Evolutionary conservation across 768 basidiomycete species (phyloP).

Genomic region (Filobasidium wieringae): DNA sequence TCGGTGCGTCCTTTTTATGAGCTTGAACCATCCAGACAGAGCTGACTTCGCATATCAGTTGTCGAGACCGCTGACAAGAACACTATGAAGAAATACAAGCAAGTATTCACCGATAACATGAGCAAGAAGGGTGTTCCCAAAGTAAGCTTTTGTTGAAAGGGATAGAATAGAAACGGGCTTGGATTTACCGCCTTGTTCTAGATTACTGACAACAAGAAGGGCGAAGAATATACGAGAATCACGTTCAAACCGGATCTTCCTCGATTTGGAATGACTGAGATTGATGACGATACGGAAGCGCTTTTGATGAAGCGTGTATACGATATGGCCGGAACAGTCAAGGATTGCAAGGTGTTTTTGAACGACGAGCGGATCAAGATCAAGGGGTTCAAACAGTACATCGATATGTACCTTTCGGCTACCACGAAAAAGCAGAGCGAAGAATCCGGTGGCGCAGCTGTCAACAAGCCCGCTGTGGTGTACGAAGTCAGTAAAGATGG

Average conservation of each 20-base stretch:
- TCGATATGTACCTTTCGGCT: conserved; percentile 79
- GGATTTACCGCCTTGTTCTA: conserved; percentile 1
- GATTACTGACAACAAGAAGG: conserved; percentile 77
- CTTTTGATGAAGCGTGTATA: conserved; percentile 87
- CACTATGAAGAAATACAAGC: conserved; percentile 77
- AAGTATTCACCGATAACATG: conserved; percentile 93
- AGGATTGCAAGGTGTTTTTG: conserved; percentile 81
- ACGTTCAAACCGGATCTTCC: conserved; percentile 85
- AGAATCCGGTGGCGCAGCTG: conserved; percentile 64
- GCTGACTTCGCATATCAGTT: conserved; percentile 27
- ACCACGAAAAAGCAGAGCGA: conserved; percentile 58
- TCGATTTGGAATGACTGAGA: conserved; percentile 75
- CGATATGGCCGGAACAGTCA: conserved; percentile 92
- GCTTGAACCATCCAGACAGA: not conserved
- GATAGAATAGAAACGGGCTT: not conserved
- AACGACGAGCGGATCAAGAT: conserved; percentile 85
- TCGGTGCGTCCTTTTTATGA: conserved; percentile 43
- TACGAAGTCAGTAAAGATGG: conserved; percentile 60
- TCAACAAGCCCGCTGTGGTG: conserved; percentile 62
- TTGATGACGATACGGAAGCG: conserved; percentile 82
- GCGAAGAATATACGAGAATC: conserved; percentile 83
- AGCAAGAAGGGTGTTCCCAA: conserved; percentile 71
- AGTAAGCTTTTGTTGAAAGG: conserved; percentile 16
- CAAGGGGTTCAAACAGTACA: conserved; percentile 87
- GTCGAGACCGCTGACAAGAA: conserved; percentile 90